Base-by-base conservation (phyloP, 2,329 filamentous ascomycete genomes). In the Fusarium illudens region DNA sequence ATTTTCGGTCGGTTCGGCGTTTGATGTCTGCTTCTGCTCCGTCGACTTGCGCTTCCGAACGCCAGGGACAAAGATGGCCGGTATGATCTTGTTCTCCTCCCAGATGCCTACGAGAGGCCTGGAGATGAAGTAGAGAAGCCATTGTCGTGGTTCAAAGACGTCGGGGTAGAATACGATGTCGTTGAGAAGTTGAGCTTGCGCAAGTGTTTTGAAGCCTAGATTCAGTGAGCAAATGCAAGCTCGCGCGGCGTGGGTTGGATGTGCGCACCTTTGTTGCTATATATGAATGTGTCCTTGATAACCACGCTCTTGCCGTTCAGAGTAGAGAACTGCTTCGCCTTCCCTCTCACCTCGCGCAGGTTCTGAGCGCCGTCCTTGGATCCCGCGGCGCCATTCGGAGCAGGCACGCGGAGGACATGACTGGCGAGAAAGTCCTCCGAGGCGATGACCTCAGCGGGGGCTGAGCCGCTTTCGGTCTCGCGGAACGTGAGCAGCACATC, bases 41-140 rank as follows among this genome's bases (percentile, higher is more conserved):
- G 77, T 73, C 15, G 77, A 75, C 52, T 75, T 78, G 58, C 71
- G 79, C 70, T 78, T 81, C 17, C 79, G 78, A 58, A 79, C 78
- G n/a, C 77, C 81, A 60, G 78, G 82, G 68, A 79, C 83, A 68
- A 90, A 79, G 9, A 87, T 68, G 2, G 94, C 93, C 3, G 91
- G 89, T 5, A 86, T 79, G 51, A 95, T 90, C 67, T 89, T 90
- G 53, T 89, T 85, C 52, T 93, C 87, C 74, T 97, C 94, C 84
- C 91, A 94, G 1, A 87, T 86, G 22, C 96, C 96, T 19, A 97
- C 87, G 53, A 99, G 82, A 2, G 96, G 96, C 53, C 89, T 90
- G 25, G 95, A 96, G 67, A 99, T 97, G 79, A 94, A 97, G 85
- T 98, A 98, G 63, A 99, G 86, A 42, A 99, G 88, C 94, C 96